A percentile compares a stretch with the other conserved stretches of the same genome.
Evolutionary conservation across 129 eudicot genomes (phyloP).

Genomic region (Glebionis coronaria): DNA sequence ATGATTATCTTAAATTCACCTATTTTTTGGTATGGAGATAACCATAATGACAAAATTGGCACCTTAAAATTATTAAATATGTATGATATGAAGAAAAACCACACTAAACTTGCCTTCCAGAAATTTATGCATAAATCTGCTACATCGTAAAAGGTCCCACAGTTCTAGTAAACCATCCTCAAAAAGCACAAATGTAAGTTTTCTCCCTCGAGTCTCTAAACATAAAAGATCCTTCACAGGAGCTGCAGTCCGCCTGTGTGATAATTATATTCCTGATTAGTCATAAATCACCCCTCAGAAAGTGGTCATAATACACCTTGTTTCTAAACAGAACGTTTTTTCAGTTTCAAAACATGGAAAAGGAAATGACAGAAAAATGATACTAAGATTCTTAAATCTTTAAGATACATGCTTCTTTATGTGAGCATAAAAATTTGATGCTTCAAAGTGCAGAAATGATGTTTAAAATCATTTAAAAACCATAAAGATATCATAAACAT

Average conservation of each 20-base stretch:
- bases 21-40: no score
- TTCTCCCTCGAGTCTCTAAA: constrained; percentile 51
- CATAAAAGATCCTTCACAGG: constrained; percentile 61
- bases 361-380: no score
- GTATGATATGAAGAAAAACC: neutral
- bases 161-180: constrained; percentile 71
- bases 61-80: neutral
- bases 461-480: constrained; percentile 16
- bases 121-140: constrained; percentile 48
- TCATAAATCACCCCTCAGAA: no score
- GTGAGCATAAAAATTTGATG: neutral
- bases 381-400: no score
- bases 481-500: constrained; percentile 13
- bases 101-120: constrained; percentile 47
- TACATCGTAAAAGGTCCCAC: constrained; percentile 67
- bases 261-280: no score
- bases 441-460: no score
- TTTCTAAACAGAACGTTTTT: no score
- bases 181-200: constrained; percentile 70
- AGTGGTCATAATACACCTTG: no score
- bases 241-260: constrained; percentile 55
- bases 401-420: neutral
- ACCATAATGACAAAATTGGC: no score
- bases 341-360: no score
- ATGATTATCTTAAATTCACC: no score